These are phyloP conservation scores for Anastatica hierochuntica DNA, from an alignment of 345 rosid species.

Conservation along the genomic window DNA sequence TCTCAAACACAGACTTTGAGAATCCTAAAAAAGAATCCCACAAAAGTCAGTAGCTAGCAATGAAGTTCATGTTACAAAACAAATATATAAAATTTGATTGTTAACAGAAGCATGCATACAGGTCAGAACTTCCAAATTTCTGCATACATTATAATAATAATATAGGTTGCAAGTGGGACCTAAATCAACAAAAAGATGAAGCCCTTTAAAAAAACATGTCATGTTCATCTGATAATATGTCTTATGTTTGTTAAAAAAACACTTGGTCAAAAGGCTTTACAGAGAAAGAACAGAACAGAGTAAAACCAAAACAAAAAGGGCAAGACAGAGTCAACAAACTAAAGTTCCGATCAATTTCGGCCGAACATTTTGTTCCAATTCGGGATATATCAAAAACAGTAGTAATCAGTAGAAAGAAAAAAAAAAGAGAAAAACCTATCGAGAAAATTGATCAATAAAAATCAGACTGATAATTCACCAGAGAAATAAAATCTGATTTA, in stretches of 20 bases:
- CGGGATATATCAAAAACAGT: neutral
- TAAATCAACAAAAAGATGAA: neutral
- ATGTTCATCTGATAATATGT: too few species aligned
- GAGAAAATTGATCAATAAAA: neutral
- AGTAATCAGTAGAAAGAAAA: neutral
- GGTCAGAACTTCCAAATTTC: conserved; percentile 14
- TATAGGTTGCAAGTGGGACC: conserved; percentile 19
- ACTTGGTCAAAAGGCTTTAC: too few species aligned
- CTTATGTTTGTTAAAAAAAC: too few species aligned
- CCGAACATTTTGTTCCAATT: neutral
- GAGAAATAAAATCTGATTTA: neutral
- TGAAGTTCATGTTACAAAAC: neutral
- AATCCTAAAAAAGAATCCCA: neutral
- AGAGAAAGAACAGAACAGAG: conserved; percentile 10
- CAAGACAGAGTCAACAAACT: neutral
- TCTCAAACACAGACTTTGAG: conserved; percentile 1
- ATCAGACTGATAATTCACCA: neutral
- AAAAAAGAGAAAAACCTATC: neutral
- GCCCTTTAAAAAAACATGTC: neutral
- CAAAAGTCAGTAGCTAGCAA: conserved; percentile 10
- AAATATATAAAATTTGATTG: too few species aligned
- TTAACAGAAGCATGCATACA: neutral
- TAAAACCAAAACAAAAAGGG: neutral
- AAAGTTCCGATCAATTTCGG: neutral
- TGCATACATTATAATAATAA: neutral